Evolutionary conservation across 1,284 basidiomycete genomes (phyloP).

Genomic region (Gomphus sp.): DNA sequence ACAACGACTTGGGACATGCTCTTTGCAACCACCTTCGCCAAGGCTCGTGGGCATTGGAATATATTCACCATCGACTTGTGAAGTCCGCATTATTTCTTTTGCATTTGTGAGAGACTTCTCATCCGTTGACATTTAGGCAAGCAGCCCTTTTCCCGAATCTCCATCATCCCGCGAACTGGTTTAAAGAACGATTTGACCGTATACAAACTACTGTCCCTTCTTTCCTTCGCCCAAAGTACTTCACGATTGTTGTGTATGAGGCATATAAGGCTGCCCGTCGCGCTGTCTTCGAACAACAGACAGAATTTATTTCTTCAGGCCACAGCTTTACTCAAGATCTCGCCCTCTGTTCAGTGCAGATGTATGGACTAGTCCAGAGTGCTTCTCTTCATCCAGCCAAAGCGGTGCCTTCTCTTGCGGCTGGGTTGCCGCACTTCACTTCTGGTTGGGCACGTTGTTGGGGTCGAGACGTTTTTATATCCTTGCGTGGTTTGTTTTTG

Average conservation of each 20-base stretch:
- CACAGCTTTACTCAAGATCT: slow-evolving; percentile 86
- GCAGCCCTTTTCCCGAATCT: slow-evolving; percentile 57
- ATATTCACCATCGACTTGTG: slow-evolving; percentile 61
- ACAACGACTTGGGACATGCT: slow-evolving; percentile 88
- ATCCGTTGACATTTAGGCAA: slow-evolving; percentile 42
- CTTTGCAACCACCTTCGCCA: slow-evolving; percentile 80
- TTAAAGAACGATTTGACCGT: slow-evolving; percentile 74
- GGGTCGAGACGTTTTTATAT: slow-evolving; percentile 97
- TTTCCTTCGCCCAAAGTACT: slow-evolving; percentile 90
- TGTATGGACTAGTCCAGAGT: slow-evolving; percentile 84
- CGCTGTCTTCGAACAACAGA: slow-evolving; percentile 75
- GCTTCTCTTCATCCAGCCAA: slow-evolving; percentile 74
- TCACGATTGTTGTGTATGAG: slow-evolving; percentile 80
- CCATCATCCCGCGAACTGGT: slow-evolving; percentile 66
- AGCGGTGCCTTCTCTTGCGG: slow-evolving; percentile 75
- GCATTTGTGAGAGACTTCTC: not conserved
- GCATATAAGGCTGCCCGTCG: slow-evolving; percentile 85
- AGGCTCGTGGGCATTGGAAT: slow-evolving; percentile 87
- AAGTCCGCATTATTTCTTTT: slow-evolving; percentile 40
- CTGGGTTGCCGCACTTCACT: slow-evolving; percentile 91
- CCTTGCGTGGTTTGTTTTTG: slow-evolving; percentile 83
- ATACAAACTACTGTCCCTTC: slow-evolving; percentile 68
- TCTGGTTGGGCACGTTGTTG: slow-evolving; percentile 90
- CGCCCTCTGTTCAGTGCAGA: slow-evolving; percentile 81
- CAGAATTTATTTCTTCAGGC: slow-evolving; percentile 77